Percentiles rank a stretch among this genome's conserved stretches.
phyloP scores from a whole-genome alignment of 306 rosid species.

The Cyamopsis tetragonoloba region DNA sequence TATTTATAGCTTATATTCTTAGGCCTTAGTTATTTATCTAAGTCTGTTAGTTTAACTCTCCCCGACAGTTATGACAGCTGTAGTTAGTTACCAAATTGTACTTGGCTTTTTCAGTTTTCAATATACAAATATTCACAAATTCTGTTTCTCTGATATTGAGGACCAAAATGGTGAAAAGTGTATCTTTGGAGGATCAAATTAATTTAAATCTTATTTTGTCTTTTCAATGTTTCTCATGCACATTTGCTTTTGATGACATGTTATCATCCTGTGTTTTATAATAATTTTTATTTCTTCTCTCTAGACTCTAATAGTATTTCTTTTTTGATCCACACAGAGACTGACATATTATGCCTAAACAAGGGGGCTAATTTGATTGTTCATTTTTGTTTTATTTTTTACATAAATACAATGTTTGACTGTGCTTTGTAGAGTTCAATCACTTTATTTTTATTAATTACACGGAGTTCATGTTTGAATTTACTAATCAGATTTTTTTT shows the following conservation, averaged over 20 bases:
- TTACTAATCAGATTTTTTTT: constrained; percentile 9
- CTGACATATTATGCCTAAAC: not conserved
- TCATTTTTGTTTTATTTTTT: constrained; percentile 2
- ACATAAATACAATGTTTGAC: not conserved
- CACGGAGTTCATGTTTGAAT: not conserved
- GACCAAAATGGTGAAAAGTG: no score
- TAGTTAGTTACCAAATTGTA: no score
- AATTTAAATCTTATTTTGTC: not conserved
- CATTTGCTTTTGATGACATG: not conserved
- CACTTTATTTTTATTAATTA: not conserved
- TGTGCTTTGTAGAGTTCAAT: not conserved
- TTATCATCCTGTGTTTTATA: not conserved
- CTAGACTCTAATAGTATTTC: not conserved
- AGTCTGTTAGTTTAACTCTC: no score
- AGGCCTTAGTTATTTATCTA: no score
- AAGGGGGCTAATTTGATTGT: not conserved
- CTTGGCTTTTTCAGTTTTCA: no score
- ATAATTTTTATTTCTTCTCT: constrained; percentile 5
- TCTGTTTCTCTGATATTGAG: no score
- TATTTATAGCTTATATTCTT: no score
- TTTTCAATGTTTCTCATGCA: not conserved
- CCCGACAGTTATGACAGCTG: no score
- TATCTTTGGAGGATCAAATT: no score
- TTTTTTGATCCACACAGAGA: not conserved
- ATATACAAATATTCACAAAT: no score